These are phyloP conservation scores for Aspergillus sp. DNA, from an alignment of 2,329 filamentous ascomycete genomes.

Conservation along the genomic window DNA sequence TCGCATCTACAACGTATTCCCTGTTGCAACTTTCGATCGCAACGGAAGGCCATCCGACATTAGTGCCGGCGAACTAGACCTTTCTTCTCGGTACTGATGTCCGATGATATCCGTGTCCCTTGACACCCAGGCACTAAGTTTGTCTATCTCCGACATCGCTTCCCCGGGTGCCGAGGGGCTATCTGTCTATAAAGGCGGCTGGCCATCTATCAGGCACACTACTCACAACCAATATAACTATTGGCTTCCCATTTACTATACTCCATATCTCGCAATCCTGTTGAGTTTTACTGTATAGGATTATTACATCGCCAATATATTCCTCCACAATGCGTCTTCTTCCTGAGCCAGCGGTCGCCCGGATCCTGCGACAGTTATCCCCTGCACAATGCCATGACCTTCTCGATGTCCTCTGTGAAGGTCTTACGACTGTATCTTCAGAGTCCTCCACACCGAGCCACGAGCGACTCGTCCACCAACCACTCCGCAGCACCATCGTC, in stretches of 20 bases:
- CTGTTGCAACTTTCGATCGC: background rate
- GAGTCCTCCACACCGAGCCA: conserved; percentile 28
- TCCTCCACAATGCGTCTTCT: conserved; percentile 35
- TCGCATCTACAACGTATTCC: background rate
- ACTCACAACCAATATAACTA: too few species aligned
- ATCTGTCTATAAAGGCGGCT: background rate
- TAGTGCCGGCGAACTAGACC: background rate
- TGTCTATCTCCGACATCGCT: conserved; percentile 13
- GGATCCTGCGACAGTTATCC: conserved; percentile 36
- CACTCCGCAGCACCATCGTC: conserved; percentile 43
- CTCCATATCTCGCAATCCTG: too few species aligned
- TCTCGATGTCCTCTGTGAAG: conserved; percentile 38
- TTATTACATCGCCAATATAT: background rate
- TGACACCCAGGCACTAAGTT: background rate
- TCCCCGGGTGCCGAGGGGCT: background rate
- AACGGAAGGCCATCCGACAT: background rate
- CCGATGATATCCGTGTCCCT: conserved; percentile 4
- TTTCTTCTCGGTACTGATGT: background rate
- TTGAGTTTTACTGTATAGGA: too few species aligned
- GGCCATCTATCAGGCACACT: background rate
- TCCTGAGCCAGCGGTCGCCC: conserved; percentile 35
- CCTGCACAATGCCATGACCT: conserved; percentile 37
- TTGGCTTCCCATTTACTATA: too few species aligned
- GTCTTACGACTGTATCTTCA: conserved; percentile 36
- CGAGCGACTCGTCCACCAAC: conserved; percentile 44